Evolutionary conservation across 805 yeast species (phyloP).

Genomic region (Saccharomycopsis vini): DNA sequence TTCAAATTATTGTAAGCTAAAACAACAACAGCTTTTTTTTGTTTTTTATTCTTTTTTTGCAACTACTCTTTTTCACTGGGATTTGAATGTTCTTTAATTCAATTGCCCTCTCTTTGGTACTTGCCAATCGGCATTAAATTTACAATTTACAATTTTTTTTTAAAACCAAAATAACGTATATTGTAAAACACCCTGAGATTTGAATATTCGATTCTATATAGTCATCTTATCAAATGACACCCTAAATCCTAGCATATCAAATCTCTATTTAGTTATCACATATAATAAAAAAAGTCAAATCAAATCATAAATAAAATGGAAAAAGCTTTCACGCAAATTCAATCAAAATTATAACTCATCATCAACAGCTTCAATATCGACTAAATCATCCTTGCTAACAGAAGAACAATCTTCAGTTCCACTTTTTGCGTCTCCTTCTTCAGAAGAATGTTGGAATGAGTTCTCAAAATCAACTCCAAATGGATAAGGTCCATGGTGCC

Average conservation of each 20-base stretch:
- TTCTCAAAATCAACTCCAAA: neutral
- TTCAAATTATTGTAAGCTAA: too few relatives aligned
- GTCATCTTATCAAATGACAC: neutral
- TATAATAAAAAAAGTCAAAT: neutral
- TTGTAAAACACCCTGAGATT: neutral
- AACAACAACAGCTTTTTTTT: too few relatives aligned
- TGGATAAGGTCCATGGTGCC: neutral
- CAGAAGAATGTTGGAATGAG: neutral
- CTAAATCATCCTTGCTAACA: too few relatives aligned
- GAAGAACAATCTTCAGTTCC: neutral
- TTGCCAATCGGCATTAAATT: neutral
- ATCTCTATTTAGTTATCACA: neutral
- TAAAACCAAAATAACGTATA: neutral
- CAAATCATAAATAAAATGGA: too few relatives aligned
- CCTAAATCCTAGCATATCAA: neutral
- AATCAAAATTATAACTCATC: too few relatives aligned
- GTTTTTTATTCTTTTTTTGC: too few relatives aligned
- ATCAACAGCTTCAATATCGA: too few relatives aligned
- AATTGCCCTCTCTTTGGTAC: too few relatives aligned
- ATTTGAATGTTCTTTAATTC: too few relatives aligned
- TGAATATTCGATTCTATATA: neutral
- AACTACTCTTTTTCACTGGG: too few relatives aligned
- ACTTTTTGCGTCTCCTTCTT: neutral
- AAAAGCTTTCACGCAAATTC: too few relatives aligned
- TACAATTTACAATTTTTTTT: neutral